Conservation (phyloP, 1,284 basidiomycete genomes). For the Tetrapyrgos nigripes region DNA sequence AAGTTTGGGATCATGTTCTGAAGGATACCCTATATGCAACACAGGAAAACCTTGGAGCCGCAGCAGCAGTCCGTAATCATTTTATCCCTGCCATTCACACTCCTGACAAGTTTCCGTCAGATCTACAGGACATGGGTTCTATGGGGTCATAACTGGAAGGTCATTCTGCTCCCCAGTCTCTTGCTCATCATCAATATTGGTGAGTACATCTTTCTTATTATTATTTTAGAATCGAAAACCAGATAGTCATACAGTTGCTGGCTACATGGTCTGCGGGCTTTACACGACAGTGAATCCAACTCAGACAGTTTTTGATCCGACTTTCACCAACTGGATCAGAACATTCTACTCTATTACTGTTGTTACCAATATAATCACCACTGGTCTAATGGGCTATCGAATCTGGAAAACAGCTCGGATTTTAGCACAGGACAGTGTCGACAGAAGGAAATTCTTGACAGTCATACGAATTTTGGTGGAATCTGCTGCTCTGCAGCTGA, state of each 20-base stretch:
- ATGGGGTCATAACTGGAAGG: background rate
- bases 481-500: constrained; percentile 13
- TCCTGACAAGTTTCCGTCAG: background rate
- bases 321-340: constrained; percentile 10
- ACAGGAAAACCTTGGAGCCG: constrained; percentile 21
- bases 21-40: constrained; percentile 21
- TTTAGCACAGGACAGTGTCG: background rate
- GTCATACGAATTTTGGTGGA: constrained; percentile 11
- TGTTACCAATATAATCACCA: constrained; percentile 10
- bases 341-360: constrained; percentile 10
- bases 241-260: background rate
- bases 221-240: background rate
- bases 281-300: constrained; percentile 2
- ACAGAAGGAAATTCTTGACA: background rate
- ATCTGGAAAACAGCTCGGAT: constrained; percentile 10
- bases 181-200: background rate
- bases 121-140: constrained; percentile 2
- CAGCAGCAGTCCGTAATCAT: constrained; percentile 16
- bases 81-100: background rate
- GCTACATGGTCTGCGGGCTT: background rate
- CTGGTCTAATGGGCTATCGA: constrained; percentile 10
- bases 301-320: background rate
- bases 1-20: constrained; percentile 21
- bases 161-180: background rate
- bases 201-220: background rate